phyloP scores from a whole-genome alignment of 1,284 basidiomycete species.

The Cryptococcus sp. region DNA sequence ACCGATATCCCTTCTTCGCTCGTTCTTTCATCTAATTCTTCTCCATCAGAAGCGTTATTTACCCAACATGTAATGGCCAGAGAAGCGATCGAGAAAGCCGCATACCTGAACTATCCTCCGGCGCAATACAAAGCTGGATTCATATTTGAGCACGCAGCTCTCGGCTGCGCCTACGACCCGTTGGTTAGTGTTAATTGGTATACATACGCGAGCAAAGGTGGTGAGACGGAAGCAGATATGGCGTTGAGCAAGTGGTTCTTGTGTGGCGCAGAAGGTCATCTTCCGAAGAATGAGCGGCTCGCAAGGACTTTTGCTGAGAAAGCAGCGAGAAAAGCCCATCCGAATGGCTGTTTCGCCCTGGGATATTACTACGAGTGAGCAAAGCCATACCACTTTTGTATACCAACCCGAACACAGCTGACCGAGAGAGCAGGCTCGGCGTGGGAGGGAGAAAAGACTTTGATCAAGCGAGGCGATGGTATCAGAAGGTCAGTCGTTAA shows the following conservation, averaged over 20 bases:
- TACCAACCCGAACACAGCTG: neutral
- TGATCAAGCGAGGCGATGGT: slow-evolving; percentile 48
- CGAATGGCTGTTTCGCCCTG: slow-evolving; percentile 89
- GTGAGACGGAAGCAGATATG: slow-evolving; percentile 92
- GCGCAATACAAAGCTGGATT: slow-evolving; percentile 94
- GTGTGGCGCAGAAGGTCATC: slow-evolving; percentile 75
- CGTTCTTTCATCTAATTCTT: slow-evolving; percentile 56
- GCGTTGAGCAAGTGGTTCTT: slow-evolving; percentile 93
- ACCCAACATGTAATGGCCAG: slow-evolving; percentile 57
- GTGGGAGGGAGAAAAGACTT: slow-evolving; percentile 39
- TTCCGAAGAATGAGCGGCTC: slow-evolving; percentile 85
- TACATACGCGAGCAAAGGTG: slow-evolving; percentile 74
- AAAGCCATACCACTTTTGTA: neutral
- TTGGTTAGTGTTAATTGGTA: slow-evolving; percentile 91
- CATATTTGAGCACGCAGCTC: slow-evolving; percentile 84
- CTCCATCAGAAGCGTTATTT: slow-evolving; percentile 46
- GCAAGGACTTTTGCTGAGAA: slow-evolving; percentile 91
- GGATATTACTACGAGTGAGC: slow-evolving; percentile 64
- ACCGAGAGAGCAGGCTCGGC: slow-evolving; percentile 28
- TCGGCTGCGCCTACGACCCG: slow-evolving; percentile 84
- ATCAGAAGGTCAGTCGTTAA: slow-evolving; percentile 38
- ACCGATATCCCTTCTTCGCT: slow-evolving; percentile 60
- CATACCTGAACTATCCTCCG: slow-evolving; percentile 79
- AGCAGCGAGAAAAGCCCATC: slow-evolving; percentile 74
- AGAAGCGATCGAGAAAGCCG: slow-evolving; percentile 72